A percentile compares a stretch with the other conserved stretches of the same genome.
Evolutionary conservation across 306 rosid species (phyloP).

Genomic region (Oemleria cerasiformis): DNA sequence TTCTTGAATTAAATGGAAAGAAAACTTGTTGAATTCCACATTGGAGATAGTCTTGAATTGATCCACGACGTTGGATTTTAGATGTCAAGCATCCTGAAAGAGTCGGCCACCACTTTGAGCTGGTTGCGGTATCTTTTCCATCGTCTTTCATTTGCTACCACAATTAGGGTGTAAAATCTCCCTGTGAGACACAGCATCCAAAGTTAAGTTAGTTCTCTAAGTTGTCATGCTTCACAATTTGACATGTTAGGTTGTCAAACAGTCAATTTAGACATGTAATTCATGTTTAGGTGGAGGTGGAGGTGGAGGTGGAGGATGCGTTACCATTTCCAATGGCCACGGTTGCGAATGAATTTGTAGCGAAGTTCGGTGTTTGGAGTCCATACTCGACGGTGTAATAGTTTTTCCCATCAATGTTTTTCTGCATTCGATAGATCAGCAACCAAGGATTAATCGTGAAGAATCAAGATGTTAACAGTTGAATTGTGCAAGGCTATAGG

Average conservation of each 20-base stretch:
- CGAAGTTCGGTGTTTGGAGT: slow-evolving; percentile 61
- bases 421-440: slow-evolving; percentile 42
- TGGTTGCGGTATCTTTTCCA: slow-evolving; percentile 74
- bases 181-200: slow-evolving; percentile 34
- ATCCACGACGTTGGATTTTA: slow-evolving; percentile 24
- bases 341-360: slow-evolving; percentile 70
- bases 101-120: slow-evolving; percentile 92
- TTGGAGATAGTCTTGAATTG: background rate
- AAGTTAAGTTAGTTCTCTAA: background rate
- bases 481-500: background rate
- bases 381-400: slow-evolving; percentile 81
- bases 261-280: background rate
- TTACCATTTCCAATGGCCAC: slow-evolving; percentile 89
- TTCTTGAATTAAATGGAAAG: background rate
- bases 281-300: background rate
- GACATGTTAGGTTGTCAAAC: background rate
- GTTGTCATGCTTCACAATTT: background rate
- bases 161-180: slow-evolving; percentile 77
- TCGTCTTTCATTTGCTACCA: slow-evolving; percentile 84
- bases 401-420: slow-evolving; percentile 67
- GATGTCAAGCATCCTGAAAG: slow-evolving; percentile 77
- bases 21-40: background rate
- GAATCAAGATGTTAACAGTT: slow-evolving; percentile 6
- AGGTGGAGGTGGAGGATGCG: background rate
- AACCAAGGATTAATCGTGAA: background rate